Base-by-base conservation (phyloP, 2,329 filamentous ascomycete species). In the Beauveria rudraprayagi region DNA sequence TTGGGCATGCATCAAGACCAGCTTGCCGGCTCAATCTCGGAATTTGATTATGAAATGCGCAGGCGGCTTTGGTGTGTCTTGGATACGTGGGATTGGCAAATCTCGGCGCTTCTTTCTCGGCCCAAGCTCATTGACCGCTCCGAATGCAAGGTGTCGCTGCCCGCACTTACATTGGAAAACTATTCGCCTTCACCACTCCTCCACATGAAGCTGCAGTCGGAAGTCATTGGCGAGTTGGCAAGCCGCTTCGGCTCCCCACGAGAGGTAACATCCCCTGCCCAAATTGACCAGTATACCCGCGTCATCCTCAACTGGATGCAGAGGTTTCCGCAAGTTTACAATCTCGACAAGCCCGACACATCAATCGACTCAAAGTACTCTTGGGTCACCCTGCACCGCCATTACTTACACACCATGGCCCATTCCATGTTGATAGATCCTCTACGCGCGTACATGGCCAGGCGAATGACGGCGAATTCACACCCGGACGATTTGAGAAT, bases 351-450 rank as follows among this genome's bases (percentile, higher is more conserved):
- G 24, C 72, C 78, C 0, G 78, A 82, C 62, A 74, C 66, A 0
- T 71, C 70, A 1, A 69, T 75, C 47, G 80, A 83, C 61, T 63
- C 66, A 5, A 64, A 68, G 4, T 70, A 76, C 61, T 71, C 72
- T 0, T 80, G 78, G 67, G 73, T 80, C 19, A 67, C 74, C 2
- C 70, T 78, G 37, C 80, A 83, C 56, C 76, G 80, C 8, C 71
- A 72, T 51, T 75, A 79, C 60, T 64, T 82, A 3, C 76, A 78
- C 53, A 76, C 72, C 17, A 75, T 78, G 62, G 71, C 74, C 10
- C 75, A 77, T 53, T 74, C 78, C 60, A 77, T 78, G 62, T 73
- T 77, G 58, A 69, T 82, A 1, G 70, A 78, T 50, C 76, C 78
- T 9, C 67, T 81, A 11, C 77, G 80, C 61, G 67, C 72, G 1